Conservation (phyloP, 176 grass and related monocot species). For the Oryza longistaminata region DNA sequence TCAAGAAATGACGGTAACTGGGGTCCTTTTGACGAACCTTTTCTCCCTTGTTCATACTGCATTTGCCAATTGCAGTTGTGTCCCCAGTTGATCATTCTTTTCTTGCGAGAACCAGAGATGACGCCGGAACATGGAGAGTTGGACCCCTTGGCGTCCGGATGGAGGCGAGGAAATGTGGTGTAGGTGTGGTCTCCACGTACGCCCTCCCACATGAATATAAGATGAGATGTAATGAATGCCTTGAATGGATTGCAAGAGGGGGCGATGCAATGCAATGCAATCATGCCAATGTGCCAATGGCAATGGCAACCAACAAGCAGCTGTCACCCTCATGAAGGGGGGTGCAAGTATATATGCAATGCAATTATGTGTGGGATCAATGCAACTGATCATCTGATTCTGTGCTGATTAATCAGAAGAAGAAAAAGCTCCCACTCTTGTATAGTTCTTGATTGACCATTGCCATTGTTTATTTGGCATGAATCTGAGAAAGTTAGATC, state of each 20-base stretch:
- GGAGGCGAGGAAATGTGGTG: constrained; percentile 28
- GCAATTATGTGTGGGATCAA: constrained; percentile 18
- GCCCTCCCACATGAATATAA: neutral
- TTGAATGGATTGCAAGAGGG: constrained; percentile 11
- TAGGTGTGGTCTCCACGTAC: constrained; percentile 36
- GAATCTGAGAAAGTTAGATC: neutral
- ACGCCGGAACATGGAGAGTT: constrained; percentile 25
- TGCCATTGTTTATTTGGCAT: neutral
- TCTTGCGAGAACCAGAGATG: neutral
- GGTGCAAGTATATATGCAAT: neutral
- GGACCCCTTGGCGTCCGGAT: neutral
- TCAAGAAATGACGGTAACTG: neutral
- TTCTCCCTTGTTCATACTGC: neutral
- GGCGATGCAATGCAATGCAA: constrained; percentile 19
- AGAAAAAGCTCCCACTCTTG: neutral
- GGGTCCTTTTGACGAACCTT: constrained; percentile 5
- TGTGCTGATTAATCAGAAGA: neutral
- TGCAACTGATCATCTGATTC: neutral
- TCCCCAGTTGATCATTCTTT: constrained; percentile 8
- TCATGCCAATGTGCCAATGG: constrained; percentile 38
- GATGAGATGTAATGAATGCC: constrained; percentile 4
- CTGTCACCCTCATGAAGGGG: constrained; percentile 37
- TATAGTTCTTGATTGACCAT: neutral
- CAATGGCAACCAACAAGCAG: constrained; percentile 40
- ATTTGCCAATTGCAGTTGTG: neutral